These are phyloP conservation scores for Silybum marianum DNA, from an alignment of 129 eudicot genomes.

Conservation along the genomic window DNA sequence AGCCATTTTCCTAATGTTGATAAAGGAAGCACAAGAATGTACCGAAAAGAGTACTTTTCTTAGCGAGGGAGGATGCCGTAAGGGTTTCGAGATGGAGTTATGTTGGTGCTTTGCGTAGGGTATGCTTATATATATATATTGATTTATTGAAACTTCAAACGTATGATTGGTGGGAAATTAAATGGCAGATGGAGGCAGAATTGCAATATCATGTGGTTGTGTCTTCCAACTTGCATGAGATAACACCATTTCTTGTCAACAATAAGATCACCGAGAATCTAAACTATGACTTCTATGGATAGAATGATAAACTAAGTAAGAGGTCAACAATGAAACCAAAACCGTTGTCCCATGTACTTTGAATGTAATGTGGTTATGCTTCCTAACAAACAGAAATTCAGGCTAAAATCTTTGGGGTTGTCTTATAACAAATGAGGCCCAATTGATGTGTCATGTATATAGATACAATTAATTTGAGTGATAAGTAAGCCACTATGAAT, in stretches of 20 bases:
- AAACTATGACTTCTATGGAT: background rate
- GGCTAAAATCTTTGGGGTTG: too few relatives aligned
- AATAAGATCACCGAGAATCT: background rate
- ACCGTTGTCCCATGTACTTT: background rate
- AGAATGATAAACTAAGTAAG: background rate
- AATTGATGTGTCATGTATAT: background rate
- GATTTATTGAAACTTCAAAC: background rate
- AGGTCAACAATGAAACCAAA: background rate
- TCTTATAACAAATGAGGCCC: background rate
- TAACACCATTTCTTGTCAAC: too few relatives aligned
- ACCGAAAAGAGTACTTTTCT: too few relatives aligned
- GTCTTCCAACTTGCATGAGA: too few relatives aligned
- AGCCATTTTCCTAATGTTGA: conserved; percentile 17
- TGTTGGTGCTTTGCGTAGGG: background rate
- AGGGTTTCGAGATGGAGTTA: too few relatives aligned
- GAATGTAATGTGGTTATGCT: background rate
- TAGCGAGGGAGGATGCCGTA: too few relatives aligned
- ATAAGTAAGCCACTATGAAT: background rate
- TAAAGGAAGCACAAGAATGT: too few relatives aligned
- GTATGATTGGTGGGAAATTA: background rate
- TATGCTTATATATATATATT: background rate
- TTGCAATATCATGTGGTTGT: background rate
- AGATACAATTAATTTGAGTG: background rate
- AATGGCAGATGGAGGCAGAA: background rate
- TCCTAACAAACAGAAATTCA: background rate